Evolutionary conservation across 2,329 filamentous ascomycete species (phyloP).

Genomic region (Penicillium sp.): DNA sequence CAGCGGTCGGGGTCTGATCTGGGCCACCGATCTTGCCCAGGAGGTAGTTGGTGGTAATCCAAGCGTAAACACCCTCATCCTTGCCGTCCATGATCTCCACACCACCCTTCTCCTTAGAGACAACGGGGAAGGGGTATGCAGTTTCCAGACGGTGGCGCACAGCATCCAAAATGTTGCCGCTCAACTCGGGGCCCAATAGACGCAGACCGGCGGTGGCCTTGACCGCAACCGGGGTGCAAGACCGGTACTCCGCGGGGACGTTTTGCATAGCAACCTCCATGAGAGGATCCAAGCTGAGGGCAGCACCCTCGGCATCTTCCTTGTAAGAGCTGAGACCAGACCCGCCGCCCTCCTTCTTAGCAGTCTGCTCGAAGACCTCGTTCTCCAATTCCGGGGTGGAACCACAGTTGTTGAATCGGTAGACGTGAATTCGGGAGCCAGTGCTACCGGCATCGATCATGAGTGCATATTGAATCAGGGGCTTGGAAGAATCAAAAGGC

Average conservation of each 20-base stretch:
- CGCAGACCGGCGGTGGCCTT: conserved; percentile 95
- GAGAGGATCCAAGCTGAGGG: conserved; percentile 82
- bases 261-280: conserved; percentile 80
- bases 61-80: conserved; percentile 96
- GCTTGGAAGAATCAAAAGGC: conserved; percentile 83
- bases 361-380: conserved; percentile 91
- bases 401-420: conserved; percentile 99
- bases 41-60: conserved; percentile 99
- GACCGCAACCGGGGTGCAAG: conserved; percentile 93
- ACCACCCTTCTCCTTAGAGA: conserved; percentile 78
- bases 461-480: conserved; percentile 92
- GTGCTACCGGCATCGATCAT: conserved; percentile 99
- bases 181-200: conserved; percentile 77
- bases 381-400: conserved; percentile 89
- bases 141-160: conserved; percentile 83
- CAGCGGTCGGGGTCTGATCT: conserved; percentile 85
- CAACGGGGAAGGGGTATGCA: conserved; percentile 90
- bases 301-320: conserved; percentile 80
- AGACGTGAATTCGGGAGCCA: conserved; percentile 95
- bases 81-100: conserved; percentile 97
- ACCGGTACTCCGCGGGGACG: conserved; percentile 84
- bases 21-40: conserved; percentile 95
- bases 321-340: conserved; percentile 81
- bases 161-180: conserved; percentile 78
- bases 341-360: conserved; percentile 72